Base-by-base conservation (phyloP, 1,139 yeast genomes). In the Sugiyamaella novakii region DNA sequence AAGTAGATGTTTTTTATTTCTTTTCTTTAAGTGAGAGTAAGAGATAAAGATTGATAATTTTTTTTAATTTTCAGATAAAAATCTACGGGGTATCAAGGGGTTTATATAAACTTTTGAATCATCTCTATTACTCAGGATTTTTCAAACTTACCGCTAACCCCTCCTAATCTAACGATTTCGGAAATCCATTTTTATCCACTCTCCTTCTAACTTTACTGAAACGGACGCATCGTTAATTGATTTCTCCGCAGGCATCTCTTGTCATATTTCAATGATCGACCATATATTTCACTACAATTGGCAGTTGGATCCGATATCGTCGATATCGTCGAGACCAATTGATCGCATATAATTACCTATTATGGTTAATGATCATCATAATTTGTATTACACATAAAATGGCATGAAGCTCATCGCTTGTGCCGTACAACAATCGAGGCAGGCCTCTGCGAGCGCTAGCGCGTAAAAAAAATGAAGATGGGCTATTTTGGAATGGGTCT, bases 391-490 rank as follows among this genome's bases (percentile, higher is more conserved):
- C n/a, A n/a, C n/a, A n/a, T n/a, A n/a, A n/a, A n/a, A n/a, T n/a
- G n/a, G n/a, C n/a, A n/a, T n/a, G n/a, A n/a, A n/a, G 33, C 38
- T 34, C 38, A 18, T 34, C 38, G 38, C 27, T 15, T 12, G 7
- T 33, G 38, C 38, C 38, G 38, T 34, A 24, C 38, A 6, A n/a
- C 40, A 11, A 36, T 36, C 40, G 5, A 12, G 43, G 43, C 25
- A 39, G 29, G 43, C 43, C 43, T 30, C 35, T 39, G 43, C 43
- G 43, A 38, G 43, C 29, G 30, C 42, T 14, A 17, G 42, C 42
- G 42, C 28, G 36, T 28, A 29, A 39, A 24, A 14, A n/a, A 14
- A 5, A 29, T 5, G 7, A n/a, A n/a, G 33, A 8, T 37, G 18
- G 27, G 17, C 30, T 12, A 10, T 21, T n/a, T 25, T 29, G 31